Conservation (phyloP, 495 filamentous ascomycete species). For the Hypoxylon fuscum region DNA sequence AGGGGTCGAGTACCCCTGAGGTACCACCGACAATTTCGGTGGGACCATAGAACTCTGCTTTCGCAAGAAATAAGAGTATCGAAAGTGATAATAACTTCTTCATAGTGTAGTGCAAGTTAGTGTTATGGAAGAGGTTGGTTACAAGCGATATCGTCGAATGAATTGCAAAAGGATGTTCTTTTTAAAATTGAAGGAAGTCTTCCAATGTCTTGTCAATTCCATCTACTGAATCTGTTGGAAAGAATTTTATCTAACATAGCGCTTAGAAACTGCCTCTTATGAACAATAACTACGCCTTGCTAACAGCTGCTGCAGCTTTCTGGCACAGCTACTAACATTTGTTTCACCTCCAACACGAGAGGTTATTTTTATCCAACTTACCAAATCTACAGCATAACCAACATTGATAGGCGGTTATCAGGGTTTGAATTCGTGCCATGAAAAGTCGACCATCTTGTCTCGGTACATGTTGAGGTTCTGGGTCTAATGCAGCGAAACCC, state of each 20-base stretch:
- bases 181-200: background rate
- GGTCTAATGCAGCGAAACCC: too few relatives aligned
- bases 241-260: background rate
- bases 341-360: too few relatives aligned
- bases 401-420: too few relatives aligned
- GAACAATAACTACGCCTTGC: background rate
- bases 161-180: background rate
- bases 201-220: background rate
- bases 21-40: background rate
- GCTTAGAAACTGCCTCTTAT: background rate
- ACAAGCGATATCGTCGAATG: too few relatives aligned
- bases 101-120: background rate
- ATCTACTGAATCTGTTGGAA: background rate
- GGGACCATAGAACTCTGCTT: background rate
- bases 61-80: background rate
- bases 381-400: too few relatives aligned
- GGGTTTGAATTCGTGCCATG: too few relatives aligned
- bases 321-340: background rate
- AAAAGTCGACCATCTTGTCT: too few relatives aligned
- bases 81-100: background rate
- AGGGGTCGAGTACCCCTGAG: background rate
- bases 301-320: background rate
- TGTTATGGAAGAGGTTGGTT: background rate
- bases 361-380: too few relatives aligned
- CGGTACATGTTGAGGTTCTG: too few relatives aligned